phyloP scores from a whole-genome alignment of 352 stramenopile species.

The Phytophthora citrophthora region DNA sequence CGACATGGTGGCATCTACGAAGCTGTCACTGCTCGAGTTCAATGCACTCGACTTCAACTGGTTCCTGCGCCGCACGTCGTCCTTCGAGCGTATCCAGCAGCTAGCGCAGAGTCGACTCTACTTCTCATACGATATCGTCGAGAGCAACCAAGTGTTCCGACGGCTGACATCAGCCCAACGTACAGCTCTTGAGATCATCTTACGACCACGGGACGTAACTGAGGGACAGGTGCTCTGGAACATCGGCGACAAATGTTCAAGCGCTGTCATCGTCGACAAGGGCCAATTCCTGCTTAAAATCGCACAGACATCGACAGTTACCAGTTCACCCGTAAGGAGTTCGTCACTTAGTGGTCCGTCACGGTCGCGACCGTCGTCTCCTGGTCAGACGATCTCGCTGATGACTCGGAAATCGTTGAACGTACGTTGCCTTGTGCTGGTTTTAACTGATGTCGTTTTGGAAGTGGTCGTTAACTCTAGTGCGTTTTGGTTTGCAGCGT shows the following conservation, averaged over 20 bases:
- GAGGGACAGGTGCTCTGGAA: conserved; percentile 82
- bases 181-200: conserved; percentile 87
- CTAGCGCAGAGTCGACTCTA: conserved; percentile 77
- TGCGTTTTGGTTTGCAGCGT: conserved; percentile 28
- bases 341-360: conserved; percentile 17
- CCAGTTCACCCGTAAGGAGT: conserved; percentile 17
- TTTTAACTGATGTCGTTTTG: conserved; percentile 11
- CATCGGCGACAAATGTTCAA: conserved; percentile 65
- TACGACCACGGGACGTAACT: conserved; percentile 60
- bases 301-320: conserved; percentile 3
- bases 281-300: conserved; percentile 76
- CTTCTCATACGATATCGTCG: conserved; percentile 83
- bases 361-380: conserved; percentile 25
- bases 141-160: conserved; percentile 81
- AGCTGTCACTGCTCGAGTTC: conserved; percentile 82
- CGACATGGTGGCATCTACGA: conserved; percentile 68
- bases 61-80: conserved; percentile 77
- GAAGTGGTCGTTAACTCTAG: neutral
- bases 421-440: conserved; percentile 36
- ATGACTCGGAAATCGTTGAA: conserved; percentile 50
- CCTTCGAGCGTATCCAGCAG: conserved; percentile 75
- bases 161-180: conserved; percentile 84
- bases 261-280: conserved; percentile 81
- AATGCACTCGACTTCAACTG: conserved; percentile 87
- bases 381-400: conserved; percentile 27